Evolutionary conservation across 2,329 filamentous ascomycete genomes (phyloP).

Genomic region (Ascomycota sp.): DNA sequence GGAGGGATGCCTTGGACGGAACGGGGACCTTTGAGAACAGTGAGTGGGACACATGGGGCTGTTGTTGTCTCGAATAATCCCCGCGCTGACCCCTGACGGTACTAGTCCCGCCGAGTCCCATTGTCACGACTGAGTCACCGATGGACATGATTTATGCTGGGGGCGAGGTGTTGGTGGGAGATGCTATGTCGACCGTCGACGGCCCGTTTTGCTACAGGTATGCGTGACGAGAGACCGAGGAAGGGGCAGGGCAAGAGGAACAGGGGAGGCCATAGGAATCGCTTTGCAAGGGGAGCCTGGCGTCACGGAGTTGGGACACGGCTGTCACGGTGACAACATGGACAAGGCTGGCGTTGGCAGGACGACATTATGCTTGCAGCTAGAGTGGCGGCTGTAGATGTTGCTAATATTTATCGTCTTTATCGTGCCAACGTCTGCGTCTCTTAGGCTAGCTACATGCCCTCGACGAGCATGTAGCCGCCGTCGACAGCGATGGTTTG

Average conservation of each 20-base stretch:
- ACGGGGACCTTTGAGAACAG: background rate
- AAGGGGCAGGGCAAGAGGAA: background rate
- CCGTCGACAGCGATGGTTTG: conserved; percentile 22
- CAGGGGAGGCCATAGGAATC: background rate
- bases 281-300: background rate
- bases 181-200: conserved; percentile 1
- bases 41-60: background rate
- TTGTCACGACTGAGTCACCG: background rate
- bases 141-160: conserved; percentile 1
- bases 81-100: too few species aligned
- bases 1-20: conserved; percentile 1
- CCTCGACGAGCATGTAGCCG: conserved; percentile 19
- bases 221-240: background rate
- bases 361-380: too few species aligned
- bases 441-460: conserved; percentile 5
- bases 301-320: background rate
- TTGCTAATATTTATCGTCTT: too few species aligned
- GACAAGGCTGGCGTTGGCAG: too few species aligned
- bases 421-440: too few species aligned
- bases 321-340: too few species aligned
- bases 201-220: conserved; percentile 1
- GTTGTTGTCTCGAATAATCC: background rate
- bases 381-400: too few species aligned
- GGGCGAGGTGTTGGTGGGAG: background rate
- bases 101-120: background rate